phyloP scores from a whole-genome alignment of 2,329 filamentous ascomycete genomes.

The Alternaria arbusti region DNA sequence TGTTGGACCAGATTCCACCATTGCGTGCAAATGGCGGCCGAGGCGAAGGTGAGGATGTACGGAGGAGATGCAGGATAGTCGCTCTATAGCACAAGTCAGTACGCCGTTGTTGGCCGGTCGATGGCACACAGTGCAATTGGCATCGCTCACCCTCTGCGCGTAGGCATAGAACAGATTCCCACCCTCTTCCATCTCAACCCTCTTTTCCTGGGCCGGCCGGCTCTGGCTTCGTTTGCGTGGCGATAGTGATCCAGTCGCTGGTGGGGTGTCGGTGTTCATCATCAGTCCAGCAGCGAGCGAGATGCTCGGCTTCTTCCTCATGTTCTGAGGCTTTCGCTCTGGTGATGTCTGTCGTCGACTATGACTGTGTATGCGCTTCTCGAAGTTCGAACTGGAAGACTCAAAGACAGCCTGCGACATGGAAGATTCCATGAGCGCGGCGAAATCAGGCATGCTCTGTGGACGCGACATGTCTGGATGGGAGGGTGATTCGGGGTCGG shows the following conservation, averaged over 20 bases:
- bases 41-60: constrained; percentile 44
- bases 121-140: not conserved
- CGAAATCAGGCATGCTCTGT: constrained; percentile 46
- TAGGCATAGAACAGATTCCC: constrained; percentile 45
- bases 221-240: constrained; percentile 23
- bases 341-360: constrained; percentile 29
- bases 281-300: constrained; percentile 46
- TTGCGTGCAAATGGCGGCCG: constrained; percentile 36
- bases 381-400: constrained; percentile 32
- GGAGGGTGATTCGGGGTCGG: not conserved
- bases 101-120: not conserved
- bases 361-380: constrained; percentile 29
- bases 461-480: constrained; percentile 34
- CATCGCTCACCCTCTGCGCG: constrained; percentile 37
- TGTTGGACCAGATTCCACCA: constrained; percentile 45
- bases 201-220: constrained; percentile 7
- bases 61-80: constrained; percentile 42
- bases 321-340: constrained; percentile 22
- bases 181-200: constrained; percentile 14
- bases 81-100: constrained; percentile 30
- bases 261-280: constrained; percentile 35
- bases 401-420: constrained; percentile 20
- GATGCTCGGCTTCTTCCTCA: constrained; percentile 41
- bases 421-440: constrained; percentile 38
- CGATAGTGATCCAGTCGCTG: constrained; percentile 14